Evolutionary conservation across 1,284 basidiomycete genomes (phyloP), one percentile per base, ranked within the genome.

Genomic region (Cystobasidium slooffiae): DNA sequence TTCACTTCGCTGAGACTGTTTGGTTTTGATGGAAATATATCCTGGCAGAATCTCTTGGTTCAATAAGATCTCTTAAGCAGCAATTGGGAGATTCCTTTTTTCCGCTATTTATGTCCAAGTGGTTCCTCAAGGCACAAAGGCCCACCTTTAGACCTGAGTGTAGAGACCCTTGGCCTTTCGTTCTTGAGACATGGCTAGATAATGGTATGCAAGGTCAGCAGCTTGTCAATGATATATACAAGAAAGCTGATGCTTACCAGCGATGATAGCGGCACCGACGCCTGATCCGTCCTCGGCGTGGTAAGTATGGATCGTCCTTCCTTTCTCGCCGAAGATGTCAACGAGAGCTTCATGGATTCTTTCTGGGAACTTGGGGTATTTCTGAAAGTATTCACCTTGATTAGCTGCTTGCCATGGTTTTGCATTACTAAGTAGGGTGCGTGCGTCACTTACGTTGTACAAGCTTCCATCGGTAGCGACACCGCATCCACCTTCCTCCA

Each of bases 271-370:
- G 78, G 91, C 92, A n/a, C 94, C 94, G 51, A 97, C 94, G 78
- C 94, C 94, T 76, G 91, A 93, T 67, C 94, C 94, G 80, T 97
- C 94, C 82, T 97, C 94, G 18, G 94, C 94, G 79, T 94, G 93
- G 82, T 92, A 88, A 0, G 94, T 96, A 44, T 89, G 83, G 79
- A 97, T 93, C 79, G 78, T 90, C 90, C 49, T 87, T 80, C 94
- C 94, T 84, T 92, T 93, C 79, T 95, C 93, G 43, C 94, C 94
- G 81, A 97, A 96, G 78, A 97, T 90, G 81, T 97, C 94, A 43
- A 89, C 86, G 75, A 97, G 83, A 14, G 93, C 94, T 81, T 93
- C 88, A 79, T 96, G 92, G 72, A 97, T 88, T 73, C 93, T 86
- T 79, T 96, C 90, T 53, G 93, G 88, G 80, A 97, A 97, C 62